phyloP scores from a whole-genome alignment of 441 rosid species.

The Erodium chrysanthum region DNA sequence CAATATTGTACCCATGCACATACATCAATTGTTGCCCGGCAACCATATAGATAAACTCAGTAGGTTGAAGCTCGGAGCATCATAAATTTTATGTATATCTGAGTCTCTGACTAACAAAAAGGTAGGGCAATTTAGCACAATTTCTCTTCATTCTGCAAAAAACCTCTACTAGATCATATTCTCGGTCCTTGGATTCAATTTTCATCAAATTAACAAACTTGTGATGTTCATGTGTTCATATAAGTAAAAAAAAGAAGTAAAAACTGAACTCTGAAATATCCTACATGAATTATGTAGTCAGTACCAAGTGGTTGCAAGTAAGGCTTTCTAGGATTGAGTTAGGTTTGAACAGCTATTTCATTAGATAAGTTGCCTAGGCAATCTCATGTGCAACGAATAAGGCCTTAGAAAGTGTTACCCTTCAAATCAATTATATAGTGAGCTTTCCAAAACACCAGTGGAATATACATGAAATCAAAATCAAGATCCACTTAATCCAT shows the following conservation, averaged over 20 bases:
- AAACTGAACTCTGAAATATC: neutral
- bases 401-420: neutral
- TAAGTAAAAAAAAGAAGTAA: neutral
- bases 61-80: neutral
- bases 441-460: neutral
- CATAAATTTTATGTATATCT: neutral
- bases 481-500: neutral
- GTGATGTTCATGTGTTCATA: neutral
- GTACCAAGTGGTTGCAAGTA: neutral
- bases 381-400: neutral
- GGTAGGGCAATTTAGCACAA: no score
- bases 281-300: neutral
- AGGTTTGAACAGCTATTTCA: neutral
- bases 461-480: neutral
- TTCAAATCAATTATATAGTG: neutral
- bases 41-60: neutral
- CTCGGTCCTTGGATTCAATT: no score
- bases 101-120: no score
- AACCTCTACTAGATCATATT: no score
- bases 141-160: no score
- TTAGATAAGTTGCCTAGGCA: neutral
- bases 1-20: neutral
- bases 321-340: slow-evolving; percentile 1
- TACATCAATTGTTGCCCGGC: neutral
- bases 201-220: slow-evolving; percentile 9